Evolutionary conservation across 2,329 filamentous ascomycete genomes (phyloP).

Genomic region (Neodidymelliopsis sp.): DNA sequence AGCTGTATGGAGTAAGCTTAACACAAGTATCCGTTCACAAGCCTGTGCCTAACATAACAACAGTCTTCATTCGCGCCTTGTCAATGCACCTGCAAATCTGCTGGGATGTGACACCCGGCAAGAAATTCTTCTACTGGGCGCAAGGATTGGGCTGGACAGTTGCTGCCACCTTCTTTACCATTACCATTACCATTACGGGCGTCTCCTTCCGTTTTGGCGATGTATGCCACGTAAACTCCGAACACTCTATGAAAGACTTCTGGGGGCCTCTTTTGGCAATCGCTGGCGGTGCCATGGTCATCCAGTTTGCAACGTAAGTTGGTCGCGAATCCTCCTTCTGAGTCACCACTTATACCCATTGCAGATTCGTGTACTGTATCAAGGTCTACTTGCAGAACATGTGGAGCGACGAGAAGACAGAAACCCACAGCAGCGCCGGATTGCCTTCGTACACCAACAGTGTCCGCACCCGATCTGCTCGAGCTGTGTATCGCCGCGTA

Average conservation of each 20-base stretch:
- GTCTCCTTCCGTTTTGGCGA: conserved; percentile 93
- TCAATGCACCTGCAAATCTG: conserved; percentile 97
- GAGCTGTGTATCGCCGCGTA: conserved; percentile 87
- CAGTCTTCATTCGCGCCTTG: conserved; percentile 85
- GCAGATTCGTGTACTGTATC: conserved; percentile 77
- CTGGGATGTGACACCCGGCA: conserved; percentile 91
- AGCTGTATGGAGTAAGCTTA: conserved; percentile 89
- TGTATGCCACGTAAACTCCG: conserved; percentile 93
- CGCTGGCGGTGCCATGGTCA: conserved; percentile 75
- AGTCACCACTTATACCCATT: conserved; percentile 15
- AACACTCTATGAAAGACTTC: conserved; percentile 80
- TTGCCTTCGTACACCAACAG: conserved; percentile 75
- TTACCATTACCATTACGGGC: conserved; percentile 84
- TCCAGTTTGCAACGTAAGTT: conserved; percentile 82
- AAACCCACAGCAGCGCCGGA: conserved; percentile 66
- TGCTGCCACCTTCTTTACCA: conserved; percentile 74
- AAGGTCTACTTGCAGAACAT: conserved; percentile 91
- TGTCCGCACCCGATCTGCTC: conserved; percentile 78
- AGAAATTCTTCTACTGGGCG: conserved; percentile 86
- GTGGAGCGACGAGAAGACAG: conserved; percentile 73
- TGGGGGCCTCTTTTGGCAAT: conserved; percentile 90
- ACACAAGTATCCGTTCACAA: conserved; percentile 46
- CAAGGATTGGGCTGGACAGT: conserved; percentile 85
- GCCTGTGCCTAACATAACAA: conserved; percentile 40
- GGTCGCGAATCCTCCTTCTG: not conserved